Evolutionary conservation across 1,139 yeast genomes (phyloP).

Genomic region (Pichia sp.): DNA sequence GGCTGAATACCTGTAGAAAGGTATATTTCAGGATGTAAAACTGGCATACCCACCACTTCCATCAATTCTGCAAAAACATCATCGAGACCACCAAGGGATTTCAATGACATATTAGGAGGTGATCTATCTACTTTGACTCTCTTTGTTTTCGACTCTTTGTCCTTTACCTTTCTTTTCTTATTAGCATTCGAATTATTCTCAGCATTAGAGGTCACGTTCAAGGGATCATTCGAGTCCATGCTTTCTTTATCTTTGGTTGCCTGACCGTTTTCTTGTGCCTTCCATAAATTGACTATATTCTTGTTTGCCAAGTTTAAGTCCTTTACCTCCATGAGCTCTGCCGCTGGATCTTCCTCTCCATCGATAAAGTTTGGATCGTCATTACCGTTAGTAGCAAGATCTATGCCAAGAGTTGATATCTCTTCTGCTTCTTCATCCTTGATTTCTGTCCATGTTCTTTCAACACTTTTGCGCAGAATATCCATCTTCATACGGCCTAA

Average conservation of each 20-base stretch:
- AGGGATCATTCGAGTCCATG: neutral
- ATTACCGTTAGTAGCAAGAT: constrained; percentile 34
- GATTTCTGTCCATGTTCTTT: constrained; percentile 36
- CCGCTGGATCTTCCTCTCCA: constrained; percentile 36
- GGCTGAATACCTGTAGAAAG: constrained; percentile 88
- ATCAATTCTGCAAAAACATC: constrained; percentile 75
- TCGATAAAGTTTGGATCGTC: constrained; percentile 24
- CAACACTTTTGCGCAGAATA: constrained; percentile 41
- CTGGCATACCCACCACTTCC: constrained; percentile 89
- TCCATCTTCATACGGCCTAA: constrained; percentile 63
- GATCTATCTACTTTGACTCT: constrained; percentile 53
- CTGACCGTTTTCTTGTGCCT: constrained; percentile 16
- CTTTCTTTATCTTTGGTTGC: constrained; percentile 10
- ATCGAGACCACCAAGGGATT: constrained; percentile 87
- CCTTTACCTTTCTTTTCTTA: constrained; percentile 32
- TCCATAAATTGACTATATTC: constrained; percentile 73
- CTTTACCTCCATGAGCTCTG: constrained; percentile 51
- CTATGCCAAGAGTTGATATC: constrained; percentile 20
- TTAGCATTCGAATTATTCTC: neutral
- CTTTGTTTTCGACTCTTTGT: constrained; percentile 32
- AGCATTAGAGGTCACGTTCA: constrained; percentile 21
- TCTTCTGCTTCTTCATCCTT: constrained; percentile 32
- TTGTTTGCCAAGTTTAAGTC: constrained; percentile 69
- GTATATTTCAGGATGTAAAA: constrained; percentile 89
- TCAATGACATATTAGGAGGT: constrained; percentile 64